Conservation (phyloP, 208 protist species). For the Phytomonas francai region DNA sequence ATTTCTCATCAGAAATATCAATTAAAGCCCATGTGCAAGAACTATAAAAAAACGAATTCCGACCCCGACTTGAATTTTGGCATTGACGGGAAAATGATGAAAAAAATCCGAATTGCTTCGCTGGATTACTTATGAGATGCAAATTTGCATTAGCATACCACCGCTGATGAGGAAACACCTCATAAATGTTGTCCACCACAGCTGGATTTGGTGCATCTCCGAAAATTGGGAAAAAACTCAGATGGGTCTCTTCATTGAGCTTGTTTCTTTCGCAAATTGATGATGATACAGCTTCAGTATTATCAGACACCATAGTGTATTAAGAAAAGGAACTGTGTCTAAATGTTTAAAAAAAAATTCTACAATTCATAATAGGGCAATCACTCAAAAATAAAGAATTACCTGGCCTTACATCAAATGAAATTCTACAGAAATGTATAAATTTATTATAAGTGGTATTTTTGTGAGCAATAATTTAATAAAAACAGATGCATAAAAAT, state of each 20-base stretch:
- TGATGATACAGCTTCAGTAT: neutral
- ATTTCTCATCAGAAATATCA: constrained; percentile 27
- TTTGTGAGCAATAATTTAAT: neutral
- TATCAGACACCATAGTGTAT: neutral
- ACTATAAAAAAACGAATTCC: constrained; percentile 17
- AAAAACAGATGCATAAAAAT: neutral
- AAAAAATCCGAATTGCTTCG: constrained; percentile 33
- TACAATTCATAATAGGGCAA: neutral
- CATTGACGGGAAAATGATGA: constrained; percentile 37
- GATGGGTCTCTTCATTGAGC: constrained; percentile 5
- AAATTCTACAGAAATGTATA: neutral
- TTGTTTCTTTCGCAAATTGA: neutral
- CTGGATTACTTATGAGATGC: constrained; percentile 12
- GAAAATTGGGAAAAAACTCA: constrained; percentile 16
- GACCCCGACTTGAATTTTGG: constrained; percentile 15
- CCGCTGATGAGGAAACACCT: constrained; percentile 28
- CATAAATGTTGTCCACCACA: constrained; percentile 18
- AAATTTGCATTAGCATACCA: constrained; percentile 54
- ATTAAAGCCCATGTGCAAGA: constrained; percentile 54
- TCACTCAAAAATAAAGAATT: neutral
- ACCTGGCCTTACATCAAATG: neutral
- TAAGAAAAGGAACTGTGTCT: neutral
- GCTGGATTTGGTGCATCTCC: constrained; percentile 13
- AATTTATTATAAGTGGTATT: neutral
- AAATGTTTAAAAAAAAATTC: constrained; percentile 3